Evolutionary conservation across 2,329 filamentous ascomycete species (phyloP).

Genomic region (Fusarium decemcellulare): DNA sequence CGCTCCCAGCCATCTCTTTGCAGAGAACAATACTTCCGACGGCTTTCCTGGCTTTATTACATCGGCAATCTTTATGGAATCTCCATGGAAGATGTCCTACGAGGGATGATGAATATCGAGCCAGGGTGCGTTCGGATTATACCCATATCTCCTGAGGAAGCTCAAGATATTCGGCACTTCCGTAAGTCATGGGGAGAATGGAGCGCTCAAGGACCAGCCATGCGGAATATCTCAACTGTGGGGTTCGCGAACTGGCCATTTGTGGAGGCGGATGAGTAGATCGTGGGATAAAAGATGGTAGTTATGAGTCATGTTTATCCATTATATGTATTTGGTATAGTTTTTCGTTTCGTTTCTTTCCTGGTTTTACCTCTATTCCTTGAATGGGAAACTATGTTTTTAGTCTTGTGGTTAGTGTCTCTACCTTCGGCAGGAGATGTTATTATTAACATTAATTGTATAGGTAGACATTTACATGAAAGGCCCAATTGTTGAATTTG

Average conservation of each 20-base stretch:
- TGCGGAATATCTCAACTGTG: background rate
- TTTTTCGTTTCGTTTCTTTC: too few relatives aligned
- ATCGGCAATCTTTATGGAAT: background rate
- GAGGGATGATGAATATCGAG: rapidly evolving
- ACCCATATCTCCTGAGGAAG: rapidly evolving
- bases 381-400: too few relatives aligned
- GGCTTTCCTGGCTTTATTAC: background rate
- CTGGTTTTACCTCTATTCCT: too few relatives aligned
- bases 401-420: too few relatives aligned
- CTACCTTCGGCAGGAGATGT: background rate
- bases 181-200: background rate
- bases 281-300: background rate
- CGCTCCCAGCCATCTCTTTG: background rate
- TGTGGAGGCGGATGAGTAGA: background rate
- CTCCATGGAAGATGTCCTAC: background rate
- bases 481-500: too few relatives aligned
- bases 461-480: too few relatives aligned
- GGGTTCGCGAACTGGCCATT: slow-evolving; percentile 1
- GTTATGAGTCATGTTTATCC: background rate
- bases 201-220: background rate
- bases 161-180: background rate
- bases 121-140: background rate
- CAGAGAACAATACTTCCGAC: background rate
- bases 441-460: too few relatives aligned
- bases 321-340: background rate